phyloP scores from a whole-genome alignment of 2,329 filamentous ascomycete genomes.

The Akanthomyces uredinophilus region DNA sequence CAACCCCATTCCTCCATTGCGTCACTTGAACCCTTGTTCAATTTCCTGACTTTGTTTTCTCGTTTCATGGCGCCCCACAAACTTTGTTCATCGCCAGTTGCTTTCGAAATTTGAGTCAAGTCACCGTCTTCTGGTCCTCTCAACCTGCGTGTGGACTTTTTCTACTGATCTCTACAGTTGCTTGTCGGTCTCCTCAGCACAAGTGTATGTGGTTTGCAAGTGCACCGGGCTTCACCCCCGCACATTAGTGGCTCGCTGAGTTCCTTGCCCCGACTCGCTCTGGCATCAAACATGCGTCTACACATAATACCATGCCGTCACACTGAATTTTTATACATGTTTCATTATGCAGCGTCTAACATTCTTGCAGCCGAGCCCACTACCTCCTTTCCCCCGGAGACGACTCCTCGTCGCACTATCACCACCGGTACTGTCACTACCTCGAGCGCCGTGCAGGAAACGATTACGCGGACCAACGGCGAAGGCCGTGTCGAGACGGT shows the following conservation, averaged over 20 bases:
- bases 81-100: no score
- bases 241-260: not conserved
- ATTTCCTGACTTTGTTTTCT: no score
- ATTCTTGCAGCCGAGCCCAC: not conserved
- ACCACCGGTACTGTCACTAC: constrained; percentile 31
- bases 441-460: constrained; percentile 33
- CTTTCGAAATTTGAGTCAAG: no score
- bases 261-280: not conserved
- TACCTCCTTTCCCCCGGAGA: constrained; percentile 16
- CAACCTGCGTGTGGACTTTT: no score
- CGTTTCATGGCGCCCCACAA: no score
- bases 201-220: not conserved
- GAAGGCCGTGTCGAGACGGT: constrained; percentile 41
- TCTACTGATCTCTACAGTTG: no score
- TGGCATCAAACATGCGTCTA: no score
- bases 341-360: not conserved
- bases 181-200: not conserved
- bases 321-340: not conserved
- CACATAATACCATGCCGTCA: not conserved
- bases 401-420: constrained; percentile 25
- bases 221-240: not conserved
- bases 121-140: no score
- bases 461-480: constrained; percentile 41
- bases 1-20: no score
- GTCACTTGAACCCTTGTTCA: no score